phyloP scores from a whole-genome alignment of 352 stramenopile species.

The Globisporangium cylindrosporum region DNA sequence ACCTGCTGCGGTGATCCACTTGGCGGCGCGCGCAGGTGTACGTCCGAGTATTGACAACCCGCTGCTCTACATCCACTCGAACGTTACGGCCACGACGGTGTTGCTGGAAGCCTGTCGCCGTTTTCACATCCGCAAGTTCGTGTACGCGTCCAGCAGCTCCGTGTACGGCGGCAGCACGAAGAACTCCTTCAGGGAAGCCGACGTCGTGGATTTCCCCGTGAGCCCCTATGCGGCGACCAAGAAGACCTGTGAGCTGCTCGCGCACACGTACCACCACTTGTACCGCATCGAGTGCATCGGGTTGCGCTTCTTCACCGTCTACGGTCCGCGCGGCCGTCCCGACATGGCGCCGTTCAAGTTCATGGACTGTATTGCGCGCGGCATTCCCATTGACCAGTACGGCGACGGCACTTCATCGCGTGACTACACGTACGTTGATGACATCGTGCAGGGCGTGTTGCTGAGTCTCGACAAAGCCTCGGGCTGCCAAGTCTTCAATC shows the following conservation, averaged over 20 bases:
- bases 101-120: slow-evolving; percentile 92
- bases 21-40: slow-evolving; percentile 96
- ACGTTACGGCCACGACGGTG: slow-evolving; percentile 92
- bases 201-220: slow-evolving; percentile 93
- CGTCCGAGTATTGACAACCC: slow-evolving; percentile 97
- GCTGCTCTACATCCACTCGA: slow-evolving; percentile 97
- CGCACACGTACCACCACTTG: slow-evolving; percentile 96
- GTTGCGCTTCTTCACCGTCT: slow-evolving; percentile 99
- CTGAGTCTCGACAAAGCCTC: slow-evolving; percentile 60
- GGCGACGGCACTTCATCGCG: slow-evolving; percentile 93
- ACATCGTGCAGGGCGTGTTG: slow-evolving; percentile 96
- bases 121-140: slow-evolving; percentile 92
- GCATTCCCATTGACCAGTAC: slow-evolving; percentile 95
- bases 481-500: slow-evolving; percentile 96
- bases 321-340: slow-evolving; percentile 92
- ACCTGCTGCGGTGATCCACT: slow-evolving; percentile 90
- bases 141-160: slow-evolving; percentile 94
- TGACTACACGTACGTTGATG: slow-evolving; percentile 98
- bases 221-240: slow-evolving; percentile 97
- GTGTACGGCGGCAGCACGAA: slow-evolving; percentile 95
- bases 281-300: slow-evolving; percentile 94
- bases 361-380: slow-evolving; percentile 31
- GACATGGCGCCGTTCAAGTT: slow-evolving; percentile 49
- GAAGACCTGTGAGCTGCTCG: slow-evolving; percentile 96
- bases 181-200: slow-evolving; percentile 88